phyloP scores from a whole-genome alignment of 495 filamentous ascomycete genomes.

The Annulohypoxylon stygium region DNA sequence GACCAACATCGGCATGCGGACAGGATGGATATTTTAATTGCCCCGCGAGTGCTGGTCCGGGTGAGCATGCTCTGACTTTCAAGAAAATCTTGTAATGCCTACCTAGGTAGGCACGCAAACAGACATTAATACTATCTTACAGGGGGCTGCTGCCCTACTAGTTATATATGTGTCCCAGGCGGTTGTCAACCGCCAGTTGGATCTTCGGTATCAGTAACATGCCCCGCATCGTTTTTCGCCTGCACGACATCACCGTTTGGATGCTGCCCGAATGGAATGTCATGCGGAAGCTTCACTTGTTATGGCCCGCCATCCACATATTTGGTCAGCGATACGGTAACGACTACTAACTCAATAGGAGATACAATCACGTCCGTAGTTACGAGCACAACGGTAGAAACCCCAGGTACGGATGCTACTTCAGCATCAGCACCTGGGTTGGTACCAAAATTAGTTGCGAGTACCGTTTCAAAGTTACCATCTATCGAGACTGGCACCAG shows the following conservation, averaged over 20 bases:
- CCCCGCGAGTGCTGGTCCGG: conserved; percentile 35
- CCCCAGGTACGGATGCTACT: conserved; percentile 42
- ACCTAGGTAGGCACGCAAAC: neutral
- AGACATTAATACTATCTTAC: conserved; percentile 21
- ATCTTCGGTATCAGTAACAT: conserved; percentile 39
- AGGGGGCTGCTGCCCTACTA: conserved; percentile 50
- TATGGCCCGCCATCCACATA: conserved; percentile 53
- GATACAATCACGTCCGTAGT: conserved; percentile 48
- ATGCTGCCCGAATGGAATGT: conserved; percentile 57
- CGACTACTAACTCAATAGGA: conserved; percentile 53
- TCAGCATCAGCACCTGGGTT: conserved; percentile 23
- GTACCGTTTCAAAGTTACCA: conserved; percentile 54
- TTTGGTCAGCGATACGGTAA: conserved; percentile 49
- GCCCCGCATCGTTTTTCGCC: conserved; percentile 52
- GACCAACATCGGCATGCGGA: conserved; percentile 54
- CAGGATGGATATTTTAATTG: conserved; percentile 53
- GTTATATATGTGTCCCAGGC: conserved; percentile 49
- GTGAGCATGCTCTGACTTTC: conserved; percentile 31
- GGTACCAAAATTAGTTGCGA: conserved; percentile 56
- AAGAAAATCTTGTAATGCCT: neutral
- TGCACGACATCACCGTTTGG: conserved; percentile 57
- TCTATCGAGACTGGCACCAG: conserved; percentile 41
- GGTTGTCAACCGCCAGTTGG: conserved; percentile 53
- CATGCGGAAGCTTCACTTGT: conserved; percentile 55
- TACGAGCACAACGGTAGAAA: conserved; percentile 50